Conservation (phyloP, 1,284 basidiomycete species). For the Trametes hirsuta region DNA sequence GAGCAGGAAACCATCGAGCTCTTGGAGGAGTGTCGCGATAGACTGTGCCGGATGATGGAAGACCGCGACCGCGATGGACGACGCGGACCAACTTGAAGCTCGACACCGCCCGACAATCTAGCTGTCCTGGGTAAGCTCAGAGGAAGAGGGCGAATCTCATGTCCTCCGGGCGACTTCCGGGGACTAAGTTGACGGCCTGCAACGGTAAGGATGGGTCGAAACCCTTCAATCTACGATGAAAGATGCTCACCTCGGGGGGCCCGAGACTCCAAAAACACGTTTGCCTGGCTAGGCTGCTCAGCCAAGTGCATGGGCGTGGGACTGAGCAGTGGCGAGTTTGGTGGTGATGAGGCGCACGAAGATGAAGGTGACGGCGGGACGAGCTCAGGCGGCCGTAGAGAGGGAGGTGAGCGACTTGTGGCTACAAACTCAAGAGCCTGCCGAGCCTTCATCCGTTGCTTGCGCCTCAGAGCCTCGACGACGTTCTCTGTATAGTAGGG, state of each 20-base stretch:
- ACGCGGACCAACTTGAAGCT: neutral
- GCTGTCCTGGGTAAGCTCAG: neutral
- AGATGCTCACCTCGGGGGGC: neutral
- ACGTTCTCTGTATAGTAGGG: slow-evolving; percentile 6
- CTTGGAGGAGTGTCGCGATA: slow-evolving; percentile 9
- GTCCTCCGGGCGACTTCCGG: neutral
- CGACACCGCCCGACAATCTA: no score
- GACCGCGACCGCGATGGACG: slow-evolving; percentile 17
- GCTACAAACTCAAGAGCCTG: neutral
- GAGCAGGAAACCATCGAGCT: slow-evolving; percentile 1
- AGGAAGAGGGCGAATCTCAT: neutral
- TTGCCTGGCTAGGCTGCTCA: neutral
- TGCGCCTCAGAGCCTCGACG: slow-evolving; percentile 1
- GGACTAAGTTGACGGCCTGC: neutral
- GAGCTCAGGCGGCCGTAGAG: neutral
- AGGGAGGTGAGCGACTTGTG: no score
- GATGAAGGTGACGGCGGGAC: neutral
- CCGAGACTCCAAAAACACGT: neutral
- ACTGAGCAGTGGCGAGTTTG: slow-evolving; percentile 2
- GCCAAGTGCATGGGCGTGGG: neutral
- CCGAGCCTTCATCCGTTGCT: slow-evolving; percentile 9
- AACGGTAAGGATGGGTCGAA: no score
- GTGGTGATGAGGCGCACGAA: neutral
- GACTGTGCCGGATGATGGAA: slow-evolving; percentile 8
- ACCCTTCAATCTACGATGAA: no score